These are phyloP conservation scores for Cladophialophora yegresii DNA, from an alignment of 2,329 filamentous ascomycete species.

Conservation along the genomic window DNA sequence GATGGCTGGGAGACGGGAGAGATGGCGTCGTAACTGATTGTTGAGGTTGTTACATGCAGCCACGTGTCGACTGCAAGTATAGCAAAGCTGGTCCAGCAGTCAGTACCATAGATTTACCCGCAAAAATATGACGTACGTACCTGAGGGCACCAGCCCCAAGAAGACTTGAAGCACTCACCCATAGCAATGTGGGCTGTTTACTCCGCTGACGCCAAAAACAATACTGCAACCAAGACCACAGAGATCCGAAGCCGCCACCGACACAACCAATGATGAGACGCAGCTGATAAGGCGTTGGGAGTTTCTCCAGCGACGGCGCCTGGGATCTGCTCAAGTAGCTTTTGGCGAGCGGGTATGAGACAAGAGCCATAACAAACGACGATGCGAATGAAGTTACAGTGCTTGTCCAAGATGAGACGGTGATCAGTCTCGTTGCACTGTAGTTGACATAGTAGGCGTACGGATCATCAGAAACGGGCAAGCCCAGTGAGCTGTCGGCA, in stretches of 20 bases:
- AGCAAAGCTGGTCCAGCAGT: not conserved
- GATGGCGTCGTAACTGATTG: not conserved
- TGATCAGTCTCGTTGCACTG: constrained; percentile 6
- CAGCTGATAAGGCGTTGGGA: not conserved
- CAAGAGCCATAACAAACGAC: constrained; percentile 6
- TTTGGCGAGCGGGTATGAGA: constrained; percentile 1
- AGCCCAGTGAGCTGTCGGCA: not conserved
- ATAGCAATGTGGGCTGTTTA: not conserved
- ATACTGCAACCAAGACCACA: constrained; percentile 1
- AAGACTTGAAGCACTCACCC: not conserved
- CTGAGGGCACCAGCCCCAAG: not conserved
- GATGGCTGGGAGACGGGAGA: not conserved
- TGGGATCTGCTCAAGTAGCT: not conserved
- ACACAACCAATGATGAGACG: not conserved
- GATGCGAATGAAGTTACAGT: constrained; percentile 3
- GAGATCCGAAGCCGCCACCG: not conserved
- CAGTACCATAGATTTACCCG: not conserved
- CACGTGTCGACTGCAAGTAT: constrained; percentile 3
- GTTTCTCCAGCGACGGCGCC: not conserved
- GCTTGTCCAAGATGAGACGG: constrained; percentile 6
- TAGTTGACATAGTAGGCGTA: constrained; percentile 8
- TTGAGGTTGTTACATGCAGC: not conserved
- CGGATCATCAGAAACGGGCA: not conserved
- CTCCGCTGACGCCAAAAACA: not conserved
- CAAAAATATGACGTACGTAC: not conserved